phyloP scores from a whole-genome alignment of 805 yeast species.

The Candida oleophila region DNA sequence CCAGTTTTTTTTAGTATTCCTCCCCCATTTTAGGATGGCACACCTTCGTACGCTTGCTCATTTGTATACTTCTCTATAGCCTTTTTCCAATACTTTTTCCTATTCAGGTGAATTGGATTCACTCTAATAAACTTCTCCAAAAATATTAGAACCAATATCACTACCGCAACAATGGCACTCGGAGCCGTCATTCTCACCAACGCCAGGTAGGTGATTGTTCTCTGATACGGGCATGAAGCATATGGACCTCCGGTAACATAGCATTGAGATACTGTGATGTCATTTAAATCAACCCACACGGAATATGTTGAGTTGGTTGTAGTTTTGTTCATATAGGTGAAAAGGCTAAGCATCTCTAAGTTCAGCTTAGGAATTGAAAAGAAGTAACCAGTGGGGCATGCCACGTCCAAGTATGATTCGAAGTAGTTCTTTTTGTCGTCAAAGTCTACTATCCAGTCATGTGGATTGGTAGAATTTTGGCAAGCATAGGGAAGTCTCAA shows the following conservation, averaged over 20 bases:
- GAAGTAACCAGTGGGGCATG: conserved; percentile 34
- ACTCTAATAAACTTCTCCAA: conserved; percentile 52
- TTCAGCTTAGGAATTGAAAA: conserved; percentile 36
- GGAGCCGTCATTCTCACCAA: conserved; percentile 68
- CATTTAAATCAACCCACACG: conserved; percentile 82
- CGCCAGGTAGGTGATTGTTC: conserved; percentile 49
- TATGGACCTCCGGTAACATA: conserved; percentile 85
- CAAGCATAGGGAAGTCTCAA: conserved; percentile 55
- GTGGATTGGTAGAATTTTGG: conserved; percentile 35
- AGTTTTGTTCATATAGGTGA: conserved; percentile 18
- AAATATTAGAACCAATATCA: conserved; percentile 51
- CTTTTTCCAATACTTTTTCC: conserved; percentile 63
- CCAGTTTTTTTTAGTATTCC: neutral
- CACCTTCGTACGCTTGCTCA: conserved; percentile 78
- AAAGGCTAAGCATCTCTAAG: conserved; percentile 25
- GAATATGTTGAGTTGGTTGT: conserved; percentile 21
- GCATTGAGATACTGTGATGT: conserved; percentile 68
- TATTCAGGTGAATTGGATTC: conserved; percentile 70
- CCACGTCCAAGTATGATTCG: conserved; percentile 26
- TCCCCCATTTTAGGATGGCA: conserved; percentile 55
- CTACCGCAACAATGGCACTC: conserved; percentile 55
- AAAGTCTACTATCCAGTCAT: conserved; percentile 43
- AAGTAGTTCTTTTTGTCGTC: conserved; percentile 41
- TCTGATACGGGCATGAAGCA: conserved; percentile 76
- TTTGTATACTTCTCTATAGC: conserved; percentile 53